A percentile compares a stretch with the other conserved stretches of the same genome.
Evolutionary conservation across 345 rosid genomes (phyloP).

Genomic region (Aquilaria sinensis): DNA sequence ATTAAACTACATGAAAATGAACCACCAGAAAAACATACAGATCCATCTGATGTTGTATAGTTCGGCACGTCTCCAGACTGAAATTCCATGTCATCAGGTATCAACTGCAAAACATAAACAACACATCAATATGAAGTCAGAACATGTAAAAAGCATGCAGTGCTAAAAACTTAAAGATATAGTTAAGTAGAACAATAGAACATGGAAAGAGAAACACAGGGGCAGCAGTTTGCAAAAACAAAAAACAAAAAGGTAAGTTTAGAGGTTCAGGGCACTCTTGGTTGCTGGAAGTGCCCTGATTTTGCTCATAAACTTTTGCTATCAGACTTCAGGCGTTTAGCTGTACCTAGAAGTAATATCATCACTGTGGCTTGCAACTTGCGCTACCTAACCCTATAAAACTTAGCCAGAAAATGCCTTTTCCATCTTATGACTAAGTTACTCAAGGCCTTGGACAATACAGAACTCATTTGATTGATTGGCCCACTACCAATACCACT

Average conservation of each 20-base stretch:
- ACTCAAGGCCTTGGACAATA: too few species aligned
- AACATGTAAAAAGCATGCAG: neutral
- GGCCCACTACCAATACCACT: too few species aligned
- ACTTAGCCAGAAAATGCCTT: too few species aligned
- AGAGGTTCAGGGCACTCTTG: neutral
- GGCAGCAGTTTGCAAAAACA: neutral
- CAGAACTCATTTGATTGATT: too few species aligned
- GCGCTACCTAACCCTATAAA: too few species aligned
- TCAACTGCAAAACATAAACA: constrained; percentile 38
- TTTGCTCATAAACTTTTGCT: too few species aligned
- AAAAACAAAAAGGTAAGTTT: neutral
- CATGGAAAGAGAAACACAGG: too few species aligned
- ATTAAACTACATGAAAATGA: neutral
- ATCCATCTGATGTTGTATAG: constrained; percentile 88
- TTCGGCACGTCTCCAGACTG: constrained; percentile 93
- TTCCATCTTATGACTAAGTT: too few species aligned
- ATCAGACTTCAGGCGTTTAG: too few species aligned
- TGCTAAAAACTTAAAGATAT: neutral
- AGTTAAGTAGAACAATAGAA: neutral
- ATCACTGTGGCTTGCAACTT: too few species aligned
- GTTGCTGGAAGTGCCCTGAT: too few species aligned
- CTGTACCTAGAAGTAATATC: too few species aligned
- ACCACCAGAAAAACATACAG: constrained; percentile 33
- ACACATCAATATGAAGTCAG: neutral
- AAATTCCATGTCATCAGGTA: constrained; percentile 96